These are phyloP conservation scores for Citrus cavaleriei DNA, from an alignment of 345 rosid species.

Conservation along the genomic window DNA sequence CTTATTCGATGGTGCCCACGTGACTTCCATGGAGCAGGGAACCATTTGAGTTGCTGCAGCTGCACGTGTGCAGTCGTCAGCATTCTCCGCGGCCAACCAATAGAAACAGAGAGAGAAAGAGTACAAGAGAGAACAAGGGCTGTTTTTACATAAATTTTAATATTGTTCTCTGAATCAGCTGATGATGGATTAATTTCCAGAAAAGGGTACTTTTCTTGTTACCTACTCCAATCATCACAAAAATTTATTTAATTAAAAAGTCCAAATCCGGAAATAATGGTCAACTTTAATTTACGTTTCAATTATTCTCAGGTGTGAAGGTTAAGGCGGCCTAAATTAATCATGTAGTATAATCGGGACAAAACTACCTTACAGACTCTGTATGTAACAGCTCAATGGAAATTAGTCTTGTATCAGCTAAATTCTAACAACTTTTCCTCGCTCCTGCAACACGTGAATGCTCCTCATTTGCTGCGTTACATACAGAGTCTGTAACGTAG, in stretches of 20 bases:
- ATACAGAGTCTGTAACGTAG: no score
- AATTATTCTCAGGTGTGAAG: background rate
- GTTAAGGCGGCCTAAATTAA: background rate
- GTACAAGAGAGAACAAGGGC: background rate
- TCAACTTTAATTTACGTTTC: background rate
- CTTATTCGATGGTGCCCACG: slow-evolving; percentile 3
- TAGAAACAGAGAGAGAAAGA: background rate
- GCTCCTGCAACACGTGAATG: no score
- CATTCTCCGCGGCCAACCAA: slow-evolving; percentile 14
- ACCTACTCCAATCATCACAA: background rate
- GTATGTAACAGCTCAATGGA: no score
- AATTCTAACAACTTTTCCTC: no score
- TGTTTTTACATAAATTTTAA: background rate
- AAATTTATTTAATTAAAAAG: background rate
- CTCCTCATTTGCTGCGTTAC: no score
- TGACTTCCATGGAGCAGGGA: slow-evolving; percentile 18
- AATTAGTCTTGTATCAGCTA: no score
- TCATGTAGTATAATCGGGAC: background rate
- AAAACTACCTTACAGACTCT: no score
- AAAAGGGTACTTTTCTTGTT: background rate
- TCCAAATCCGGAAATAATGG: background rate
- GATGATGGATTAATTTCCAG: no score
- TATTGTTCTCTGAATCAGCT: background rate
- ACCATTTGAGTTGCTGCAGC: slow-evolving; percentile 18
- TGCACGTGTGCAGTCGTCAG: slow-evolving; percentile 16